Conservation (phyloP, 495 filamentous ascomycete genomes). For the Penicillium parvum region DNA sequence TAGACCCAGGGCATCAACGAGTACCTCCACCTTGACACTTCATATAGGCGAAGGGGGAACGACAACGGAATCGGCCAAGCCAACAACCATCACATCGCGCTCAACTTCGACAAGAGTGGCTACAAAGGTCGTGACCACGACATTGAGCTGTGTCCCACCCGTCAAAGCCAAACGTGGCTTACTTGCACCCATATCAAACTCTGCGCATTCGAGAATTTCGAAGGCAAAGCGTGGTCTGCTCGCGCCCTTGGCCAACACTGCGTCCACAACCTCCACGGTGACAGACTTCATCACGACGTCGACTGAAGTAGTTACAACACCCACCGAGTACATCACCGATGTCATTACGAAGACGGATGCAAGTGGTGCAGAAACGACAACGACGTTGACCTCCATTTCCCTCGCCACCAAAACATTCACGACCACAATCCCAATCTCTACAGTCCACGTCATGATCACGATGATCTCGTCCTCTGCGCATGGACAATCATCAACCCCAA, state of each 20-base stretch:
- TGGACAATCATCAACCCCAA: background rate
- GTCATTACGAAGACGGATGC: background rate
- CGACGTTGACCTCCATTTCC: background rate
- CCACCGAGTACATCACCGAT: background rate
- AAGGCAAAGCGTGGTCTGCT: background rate
- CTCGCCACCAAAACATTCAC: background rate
- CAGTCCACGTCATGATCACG: background rate
- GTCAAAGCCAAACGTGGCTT: slow-evolving; percentile 1
- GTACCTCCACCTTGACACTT: background rate
- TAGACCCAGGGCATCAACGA: background rate
- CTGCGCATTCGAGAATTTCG: too few species aligned
- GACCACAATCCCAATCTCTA: background rate
- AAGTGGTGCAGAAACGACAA: background rate
- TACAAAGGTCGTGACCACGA: slow-evolving; percentile 3
- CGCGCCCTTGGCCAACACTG: background rate
- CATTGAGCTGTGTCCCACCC: background rate
- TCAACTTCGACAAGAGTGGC: background rate
- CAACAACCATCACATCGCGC: background rate
- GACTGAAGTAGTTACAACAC: background rate
- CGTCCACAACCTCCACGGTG: background rate
- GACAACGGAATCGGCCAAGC: background rate
- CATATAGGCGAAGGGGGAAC: background rate
- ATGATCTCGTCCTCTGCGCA: background rate
- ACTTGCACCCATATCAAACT: background rate
- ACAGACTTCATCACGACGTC: slow-evolving; percentile 1